Conservation (phyloP, 208 protist species). For the Trypanosoma congolense region DNA sequence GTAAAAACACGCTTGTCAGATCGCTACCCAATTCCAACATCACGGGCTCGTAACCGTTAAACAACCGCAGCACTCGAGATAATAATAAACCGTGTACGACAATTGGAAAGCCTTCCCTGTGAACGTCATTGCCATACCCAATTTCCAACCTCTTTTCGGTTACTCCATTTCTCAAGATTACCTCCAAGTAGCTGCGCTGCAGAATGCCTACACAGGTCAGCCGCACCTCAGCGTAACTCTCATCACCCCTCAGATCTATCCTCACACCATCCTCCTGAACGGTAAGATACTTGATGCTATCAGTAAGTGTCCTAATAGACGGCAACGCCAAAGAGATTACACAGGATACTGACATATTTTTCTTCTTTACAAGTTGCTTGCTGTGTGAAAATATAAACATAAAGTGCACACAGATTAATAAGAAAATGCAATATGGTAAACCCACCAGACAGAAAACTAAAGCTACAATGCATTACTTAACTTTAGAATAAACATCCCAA, state of each 20-base stretch:
- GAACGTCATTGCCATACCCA: background rate
- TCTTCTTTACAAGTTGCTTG: background rate
- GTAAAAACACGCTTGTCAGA: conserved; percentile 35
- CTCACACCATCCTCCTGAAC: conserved; percentile 12
- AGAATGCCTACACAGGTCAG: conserved; percentile 40
- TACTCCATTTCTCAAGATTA: conserved; percentile 16
- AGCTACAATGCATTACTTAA: no score
- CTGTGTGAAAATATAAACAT: background rate
- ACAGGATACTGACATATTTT: background rate
- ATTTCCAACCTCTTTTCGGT: background rate
- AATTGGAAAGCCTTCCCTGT: conserved; percentile 30
- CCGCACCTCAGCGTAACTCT: conserved; percentile 9
- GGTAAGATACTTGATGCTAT: conserved; percentile 21
- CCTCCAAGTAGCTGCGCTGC: conserved; percentile 54
- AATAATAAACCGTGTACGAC: conserved; percentile 44
- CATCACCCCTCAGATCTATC: conserved; percentile 4
- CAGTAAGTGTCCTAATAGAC: conserved; percentile 16
- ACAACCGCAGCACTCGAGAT: conserved; percentile 36
- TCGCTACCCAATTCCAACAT: conserved; percentile 36
- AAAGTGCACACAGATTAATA: no score
- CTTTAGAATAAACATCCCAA: no score
- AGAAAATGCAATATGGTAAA: background rate
- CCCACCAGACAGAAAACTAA: background rate
- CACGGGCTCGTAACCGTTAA: conserved; percentile 35
- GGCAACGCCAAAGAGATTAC: conserved; percentile 20